Percentiles rank a stretch among this genome's conserved stretches.
phyloP scores from a whole-genome alignment of 2,329 filamentous ascomycete species.

The Trichoderma sp. region DNA sequence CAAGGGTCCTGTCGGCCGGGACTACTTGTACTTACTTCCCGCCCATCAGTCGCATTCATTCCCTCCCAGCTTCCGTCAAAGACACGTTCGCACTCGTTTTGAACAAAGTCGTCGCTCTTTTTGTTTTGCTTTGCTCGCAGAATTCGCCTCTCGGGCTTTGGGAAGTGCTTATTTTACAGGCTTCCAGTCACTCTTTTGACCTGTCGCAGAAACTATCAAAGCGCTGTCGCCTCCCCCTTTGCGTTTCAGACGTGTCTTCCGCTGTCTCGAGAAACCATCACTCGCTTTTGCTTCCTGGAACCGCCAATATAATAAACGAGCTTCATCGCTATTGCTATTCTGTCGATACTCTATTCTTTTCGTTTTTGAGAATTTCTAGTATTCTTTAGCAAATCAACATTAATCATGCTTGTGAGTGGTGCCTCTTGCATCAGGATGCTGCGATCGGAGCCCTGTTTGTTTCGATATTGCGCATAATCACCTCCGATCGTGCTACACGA shows the following conservation, averaged over 20 bases:
- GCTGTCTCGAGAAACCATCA: neutral
- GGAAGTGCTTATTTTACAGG: conserved; percentile 8
- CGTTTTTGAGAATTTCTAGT: conserved; percentile 1
- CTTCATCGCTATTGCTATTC: neutral
- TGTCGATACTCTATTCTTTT: neutral
- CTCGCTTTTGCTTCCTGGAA: conserved; percentile 5
- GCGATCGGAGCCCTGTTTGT: neutral
- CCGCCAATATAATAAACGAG: neutral
- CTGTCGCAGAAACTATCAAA: neutral
- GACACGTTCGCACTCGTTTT: conserved; percentile 20
- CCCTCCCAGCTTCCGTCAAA: neutral
- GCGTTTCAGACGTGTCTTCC: neutral
- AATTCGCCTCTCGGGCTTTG: conserved; percentile 1
- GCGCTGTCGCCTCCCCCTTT: conserved; percentile 5
- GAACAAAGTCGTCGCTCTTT: conserved; percentile 7
- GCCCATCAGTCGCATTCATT: neutral
- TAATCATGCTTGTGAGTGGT: conserved; percentile 25
- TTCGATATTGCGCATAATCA: neutral
- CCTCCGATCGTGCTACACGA: neutral
- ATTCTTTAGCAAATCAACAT: conserved; percentile 10
- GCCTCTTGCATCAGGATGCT: neutral
- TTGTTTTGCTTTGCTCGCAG: neutral
- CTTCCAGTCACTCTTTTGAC: conserved; percentile 25
- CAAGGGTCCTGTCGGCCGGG: neutral
- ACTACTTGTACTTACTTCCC: conserved; percentile 16